These are phyloP conservation scores for Pulveroboletus frians DNA, from an alignment of 768 basidiomycete species.

Conservation along the genomic window DNA sequence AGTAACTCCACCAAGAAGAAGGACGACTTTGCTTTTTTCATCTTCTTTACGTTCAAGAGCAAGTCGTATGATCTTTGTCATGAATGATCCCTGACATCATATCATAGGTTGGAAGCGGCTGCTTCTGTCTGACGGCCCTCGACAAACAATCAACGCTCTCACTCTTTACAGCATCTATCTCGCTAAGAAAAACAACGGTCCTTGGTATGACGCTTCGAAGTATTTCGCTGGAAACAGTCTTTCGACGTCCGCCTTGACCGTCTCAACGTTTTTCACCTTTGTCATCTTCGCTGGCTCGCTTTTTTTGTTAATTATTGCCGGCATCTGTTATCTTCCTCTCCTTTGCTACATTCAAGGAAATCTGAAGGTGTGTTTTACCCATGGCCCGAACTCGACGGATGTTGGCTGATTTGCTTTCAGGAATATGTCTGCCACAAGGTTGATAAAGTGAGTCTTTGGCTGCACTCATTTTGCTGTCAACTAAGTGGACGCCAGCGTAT, in stretches of 20 bases:
- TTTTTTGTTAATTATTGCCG: slow-evolving; percentile 76
- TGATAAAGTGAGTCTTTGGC: slow-evolving; percentile 65
- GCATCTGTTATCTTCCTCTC: slow-evolving; percentile 87
- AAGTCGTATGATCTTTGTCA: slow-evolving; percentile 23
- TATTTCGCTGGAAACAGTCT: slow-evolving; percentile 76
- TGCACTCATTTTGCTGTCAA: slow-evolving; percentile 2
- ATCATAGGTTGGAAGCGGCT: slow-evolving; percentile 78
- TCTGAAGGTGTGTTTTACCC: slow-evolving; percentile 60
- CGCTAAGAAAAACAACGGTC: slow-evolving; percentile 43
- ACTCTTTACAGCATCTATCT: slow-evolving; percentile 91
- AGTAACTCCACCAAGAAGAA: slow-evolving; percentile 91
- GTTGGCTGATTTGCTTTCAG: slow-evolving; percentile 32
- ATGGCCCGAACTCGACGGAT: background rate
- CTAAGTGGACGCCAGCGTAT: slow-evolving; percentile 60
- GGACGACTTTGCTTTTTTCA: slow-evolving; percentile 98
- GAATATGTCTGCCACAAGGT: slow-evolving; percentile 99
- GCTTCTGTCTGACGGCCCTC: slow-evolving; percentile 88
- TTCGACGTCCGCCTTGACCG: slow-evolving; percentile 77
- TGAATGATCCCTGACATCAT: background rate
- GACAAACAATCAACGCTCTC: slow-evolving; percentile 95
- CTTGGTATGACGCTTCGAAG: slow-evolving; percentile 66
- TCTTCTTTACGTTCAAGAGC: slow-evolving; percentile 99
- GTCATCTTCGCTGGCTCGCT: slow-evolving; percentile 82
- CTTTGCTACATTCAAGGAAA: slow-evolving; percentile 96
- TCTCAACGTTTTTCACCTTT: slow-evolving; percentile 88